Conservation (phyloP, 495 filamentous ascomycete species). For the Penicillium paradoxum region DNA sequence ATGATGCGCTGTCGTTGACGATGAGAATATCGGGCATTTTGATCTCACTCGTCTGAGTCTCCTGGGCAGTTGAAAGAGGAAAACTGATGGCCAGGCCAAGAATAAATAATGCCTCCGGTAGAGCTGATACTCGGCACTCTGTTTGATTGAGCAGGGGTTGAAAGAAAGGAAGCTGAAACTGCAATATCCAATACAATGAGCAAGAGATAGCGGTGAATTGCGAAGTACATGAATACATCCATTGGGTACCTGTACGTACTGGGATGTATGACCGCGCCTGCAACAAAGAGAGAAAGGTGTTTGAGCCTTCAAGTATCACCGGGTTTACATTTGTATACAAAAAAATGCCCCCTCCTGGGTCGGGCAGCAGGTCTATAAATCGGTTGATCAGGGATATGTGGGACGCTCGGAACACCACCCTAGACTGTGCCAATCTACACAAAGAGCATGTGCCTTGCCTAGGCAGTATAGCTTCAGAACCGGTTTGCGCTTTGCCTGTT, state of each 20-base stretch:
- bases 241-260: background rate
- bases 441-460: conserved; percentile 10
- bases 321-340: background rate
- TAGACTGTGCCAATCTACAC: background rate
- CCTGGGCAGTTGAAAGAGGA: background rate
- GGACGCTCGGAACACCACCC: background rate
- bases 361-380: background rate
- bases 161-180: background rate
- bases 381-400: background rate
- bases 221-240: background rate
- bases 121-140: background rate
- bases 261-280: background rate
- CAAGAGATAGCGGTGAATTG: background rate
- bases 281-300: background rate
- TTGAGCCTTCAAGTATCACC: background rate
- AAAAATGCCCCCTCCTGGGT: background rate
- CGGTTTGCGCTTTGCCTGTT: conserved; percentile 5
- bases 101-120: background rate
- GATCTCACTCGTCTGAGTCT: background rate
- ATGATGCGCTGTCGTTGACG: conserved; percentile 13
- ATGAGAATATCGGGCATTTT: conserved; percentile 13
- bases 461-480: background rate
- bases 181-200: background rate
- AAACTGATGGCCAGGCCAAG: background rate
- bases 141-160: background rate